Percentiles rank a stretch among this genome's conserved stretches.
phyloP scores from a whole-genome alignment of 106 monocot species.

The Dendrobium catenatum region DNA sequence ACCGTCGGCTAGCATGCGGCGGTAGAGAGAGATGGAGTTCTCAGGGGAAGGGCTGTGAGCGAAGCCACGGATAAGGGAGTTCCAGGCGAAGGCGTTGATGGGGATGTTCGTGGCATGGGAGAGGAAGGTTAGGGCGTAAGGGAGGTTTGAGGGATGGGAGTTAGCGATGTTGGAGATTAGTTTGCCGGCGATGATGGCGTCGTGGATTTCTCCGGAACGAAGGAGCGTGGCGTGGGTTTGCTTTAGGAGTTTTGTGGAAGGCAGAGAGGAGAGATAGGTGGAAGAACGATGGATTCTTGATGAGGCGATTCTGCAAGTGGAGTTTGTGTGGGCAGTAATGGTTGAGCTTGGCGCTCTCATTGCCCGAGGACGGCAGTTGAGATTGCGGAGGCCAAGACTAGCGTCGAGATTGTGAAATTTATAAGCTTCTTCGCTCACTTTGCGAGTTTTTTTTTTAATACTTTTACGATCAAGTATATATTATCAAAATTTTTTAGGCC shows the following conservation, averaged over 20 bases:
- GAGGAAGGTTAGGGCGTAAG: conserved; percentile 17
- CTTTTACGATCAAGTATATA: too few relatives aligned
- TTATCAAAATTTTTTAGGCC: too few relatives aligned
- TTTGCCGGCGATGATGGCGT: conserved; percentile 23
- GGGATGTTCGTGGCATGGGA: not conserved
- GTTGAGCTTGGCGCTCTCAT: not conserved
- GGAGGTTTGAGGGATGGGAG: conserved; percentile 13
- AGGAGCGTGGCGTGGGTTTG: conserved; percentile 32
- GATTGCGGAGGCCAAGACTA: too few relatives aligned
- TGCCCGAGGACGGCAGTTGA: not conserved
- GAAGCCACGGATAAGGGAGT: conserved; percentile 31
- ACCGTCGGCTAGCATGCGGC: conserved; percentile 24
- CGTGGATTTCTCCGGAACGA: conserved; percentile 21
- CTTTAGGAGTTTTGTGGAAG: conserved; percentile 9
- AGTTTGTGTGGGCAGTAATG: conserved; percentile 1
- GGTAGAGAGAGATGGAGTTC: conserved; percentile 24
- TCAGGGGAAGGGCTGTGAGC: conserved; percentile 31
- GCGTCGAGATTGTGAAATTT: too few relatives aligned
- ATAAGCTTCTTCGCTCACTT: too few relatives aligned
- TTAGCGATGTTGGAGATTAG: conserved; percentile 23
- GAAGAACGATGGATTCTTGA: conserved; percentile 4
- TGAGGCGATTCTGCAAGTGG: not conserved
- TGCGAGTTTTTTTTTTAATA: too few relatives aligned
- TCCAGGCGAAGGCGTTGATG: conserved; percentile 22
- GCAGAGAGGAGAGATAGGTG: not conserved